Evolutionary conservation across 2,329 filamentous ascomycete genomes (phyloP).

Genomic region (Trichoderma breve): DNA sequence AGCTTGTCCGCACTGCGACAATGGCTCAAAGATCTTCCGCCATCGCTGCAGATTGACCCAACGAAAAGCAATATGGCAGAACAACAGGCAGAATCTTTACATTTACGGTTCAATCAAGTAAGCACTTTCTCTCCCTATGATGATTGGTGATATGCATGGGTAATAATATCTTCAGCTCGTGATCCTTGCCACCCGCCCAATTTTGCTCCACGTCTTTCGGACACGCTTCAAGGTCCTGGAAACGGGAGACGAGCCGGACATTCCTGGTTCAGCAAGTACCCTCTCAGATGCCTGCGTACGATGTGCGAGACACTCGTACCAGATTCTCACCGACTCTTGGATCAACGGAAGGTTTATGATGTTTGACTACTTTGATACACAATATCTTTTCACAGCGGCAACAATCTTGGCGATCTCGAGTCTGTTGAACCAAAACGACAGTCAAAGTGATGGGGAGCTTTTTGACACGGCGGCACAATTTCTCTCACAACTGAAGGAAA

Average conservation of each 20-base stretch:
- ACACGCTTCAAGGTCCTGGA: not conserved
- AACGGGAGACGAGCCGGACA: not conserved
- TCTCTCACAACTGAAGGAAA: not conserved
- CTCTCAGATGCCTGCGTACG: not conserved
- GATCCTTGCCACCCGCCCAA: not conserved
- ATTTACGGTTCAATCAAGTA: not conserved
- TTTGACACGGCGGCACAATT: not conserved
- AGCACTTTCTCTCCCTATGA: not conserved
- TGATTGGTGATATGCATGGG: not conserved
- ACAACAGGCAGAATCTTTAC: not conserved
- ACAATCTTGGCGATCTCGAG: not conserved
- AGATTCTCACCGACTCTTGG: not conserved
- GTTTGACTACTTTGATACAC: not conserved
- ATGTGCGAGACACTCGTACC: not conserved
- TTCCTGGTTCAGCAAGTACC: not conserved
- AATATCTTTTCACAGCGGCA: not conserved
- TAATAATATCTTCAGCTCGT: not conserved
- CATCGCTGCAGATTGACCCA: not conserved
- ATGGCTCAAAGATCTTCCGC: not conserved
- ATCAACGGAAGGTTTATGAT: not conserved
- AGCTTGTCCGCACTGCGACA: not conserved
- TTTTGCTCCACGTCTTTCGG: not conserved
- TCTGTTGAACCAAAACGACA: not conserved
- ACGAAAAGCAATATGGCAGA: not conserved
- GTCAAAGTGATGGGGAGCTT: not conserved